Conservation (phyloP, 2,329 filamentous ascomycete genomes). For the Colletotrichum shisoi region DNA sequence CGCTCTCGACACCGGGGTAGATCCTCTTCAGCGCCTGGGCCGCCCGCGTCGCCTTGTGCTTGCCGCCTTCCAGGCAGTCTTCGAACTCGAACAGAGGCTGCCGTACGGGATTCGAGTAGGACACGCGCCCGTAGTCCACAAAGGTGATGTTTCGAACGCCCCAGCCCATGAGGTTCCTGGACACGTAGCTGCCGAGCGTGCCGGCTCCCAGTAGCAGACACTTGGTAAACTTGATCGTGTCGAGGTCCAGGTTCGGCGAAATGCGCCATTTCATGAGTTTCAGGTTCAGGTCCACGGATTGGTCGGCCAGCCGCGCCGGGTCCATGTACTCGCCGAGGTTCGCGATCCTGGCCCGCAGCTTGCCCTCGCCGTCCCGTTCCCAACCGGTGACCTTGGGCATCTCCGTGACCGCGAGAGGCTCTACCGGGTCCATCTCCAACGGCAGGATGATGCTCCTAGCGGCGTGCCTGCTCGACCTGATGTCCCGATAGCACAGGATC, state of each 20-base stretch:
- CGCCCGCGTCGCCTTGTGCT: conserved; percentile 81
- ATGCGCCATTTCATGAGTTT: conserved; percentile 99
- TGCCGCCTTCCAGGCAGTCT: conserved; percentile 86
- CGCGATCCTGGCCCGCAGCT: conserved; percentile 78
- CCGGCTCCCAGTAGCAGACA: conserved; percentile 92
- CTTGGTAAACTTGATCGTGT: conserved; percentile 86
- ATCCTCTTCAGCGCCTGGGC: conserved; percentile 83
- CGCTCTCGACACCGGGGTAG: conserved; percentile 86
- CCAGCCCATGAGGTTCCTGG: conserved; percentile 92
- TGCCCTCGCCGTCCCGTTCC: conserved; percentile 83
- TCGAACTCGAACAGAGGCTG: conserved; percentile 91
- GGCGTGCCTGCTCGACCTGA: conserved; percentile 77
- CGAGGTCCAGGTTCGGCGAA: conserved; percentile 84
- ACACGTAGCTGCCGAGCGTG: conserved; percentile 92
- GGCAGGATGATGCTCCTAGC: conserved; percentile 81
- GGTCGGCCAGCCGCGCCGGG: conserved; percentile 83
- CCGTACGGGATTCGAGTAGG: conserved; percentile 94
- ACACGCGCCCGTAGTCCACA: conserved; percentile 90
- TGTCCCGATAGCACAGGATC: conserved; percentile 89
- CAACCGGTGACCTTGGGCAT: conserved; percentile 95
- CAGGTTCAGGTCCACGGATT: conserved; percentile 93
- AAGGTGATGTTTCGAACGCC: conserved; percentile 95
- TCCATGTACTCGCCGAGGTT: conserved; percentile 95
- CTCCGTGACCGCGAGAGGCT: conserved; percentile 54
- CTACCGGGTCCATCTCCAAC: conserved; percentile 63